Evolutionary conservation across 2,329 filamentous ascomycete genomes (phyloP), one percentile per base, ranked within the genome.

Genomic region (Penicillium corylophilum): DNA sequence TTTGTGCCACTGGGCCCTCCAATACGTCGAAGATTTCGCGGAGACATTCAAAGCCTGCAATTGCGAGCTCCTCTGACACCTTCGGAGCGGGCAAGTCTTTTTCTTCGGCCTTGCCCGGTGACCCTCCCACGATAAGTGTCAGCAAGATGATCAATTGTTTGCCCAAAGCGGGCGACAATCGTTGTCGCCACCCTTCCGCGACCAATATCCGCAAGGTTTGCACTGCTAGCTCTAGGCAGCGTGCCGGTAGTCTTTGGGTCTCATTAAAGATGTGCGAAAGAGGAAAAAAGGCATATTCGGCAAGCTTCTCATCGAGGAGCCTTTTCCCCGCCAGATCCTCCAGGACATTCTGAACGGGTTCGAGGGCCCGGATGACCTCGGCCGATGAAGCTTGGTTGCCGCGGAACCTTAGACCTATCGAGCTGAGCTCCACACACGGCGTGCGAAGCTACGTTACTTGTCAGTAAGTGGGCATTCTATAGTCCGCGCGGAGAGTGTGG

Each of bases 281-380:
- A 0, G 94, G 94, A 56, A 96, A 96, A 77, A 97, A 97, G 65
- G 89, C 82, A 77, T 97, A 99, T 75, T 96, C 92, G 13, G 92
- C 90, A 16, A 97, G 76, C 68, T 91, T 93, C 46, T 86, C 81
- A 68, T 96, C 90, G 16, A 97, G 68, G 1, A 67, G 62, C 56
- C 71, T 64, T 31, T 74, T 69, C 7, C 63, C 64, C 20, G 66
- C 61, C 15, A 84, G 69, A 15, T 69, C 67, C 7, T 67, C 58
- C 10, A 79, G 61, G 2, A 66, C 64, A 18, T 56, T 47, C 43
- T 72, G 66, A 5, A 85, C 64, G 1, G 67, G 62, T 44, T 78
- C 71, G 20, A 85, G 71, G 26, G 74, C 72, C 41, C 71, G 64
- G 4, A 77, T 67, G n/a, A 85, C 71, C 26, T 79, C 75, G 48